These are phyloP conservation scores for Lactarius vividus DNA, from an alignment of 768 basidiomycete species.

Conservation along the genomic window DNA sequence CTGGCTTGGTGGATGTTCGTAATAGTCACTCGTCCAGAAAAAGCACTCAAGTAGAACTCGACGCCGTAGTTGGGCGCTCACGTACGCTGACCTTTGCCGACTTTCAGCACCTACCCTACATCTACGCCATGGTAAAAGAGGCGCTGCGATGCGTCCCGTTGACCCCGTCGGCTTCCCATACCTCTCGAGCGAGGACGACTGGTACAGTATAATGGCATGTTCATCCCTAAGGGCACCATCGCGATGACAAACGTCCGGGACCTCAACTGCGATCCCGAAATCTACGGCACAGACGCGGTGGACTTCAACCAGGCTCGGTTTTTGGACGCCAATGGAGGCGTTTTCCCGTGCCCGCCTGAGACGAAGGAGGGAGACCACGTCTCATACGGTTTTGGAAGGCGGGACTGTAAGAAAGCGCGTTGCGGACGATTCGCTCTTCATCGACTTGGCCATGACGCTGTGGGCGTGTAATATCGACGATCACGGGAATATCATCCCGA, in stretches of 20 bases:
- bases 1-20: conserved; percentile 11
- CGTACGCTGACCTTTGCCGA: conserved; percentile 20
- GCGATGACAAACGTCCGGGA: conserved; percentile 33
- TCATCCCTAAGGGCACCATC: conserved; percentile 39
- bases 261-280: conserved; percentile 28
- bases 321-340: conserved; percentile 29
- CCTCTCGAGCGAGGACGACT: conserved; percentile 29
- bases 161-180: conserved; percentile 25
- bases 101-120: conserved; percentile 14
- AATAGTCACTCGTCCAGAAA: conserved; percentile 4
- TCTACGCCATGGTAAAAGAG: conserved; percentile 24
- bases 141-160: conserved; percentile 6
- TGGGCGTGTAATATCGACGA: conserved; percentile 29
- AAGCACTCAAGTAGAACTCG: conserved; percentile 11
- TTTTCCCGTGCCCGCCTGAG: conserved; percentile 25
- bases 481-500: background rate
- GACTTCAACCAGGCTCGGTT: conserved; percentile 30
- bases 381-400: conserved; percentile 32
- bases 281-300: conserved; percentile 31
- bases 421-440: conserved; percentile 34
- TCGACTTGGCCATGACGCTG: conserved; percentile 33
- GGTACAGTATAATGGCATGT: conserved; percentile 31
- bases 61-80: conserved; percentile 13
- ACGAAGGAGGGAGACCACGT: conserved; percentile 33
- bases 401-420: conserved; percentile 14